A percentile compares a stretch with the other conserved stretches of the same genome.
phyloP scores from a whole-genome alignment of 768 basidiomycete species.

The Tephrocybe sp. region DNA sequence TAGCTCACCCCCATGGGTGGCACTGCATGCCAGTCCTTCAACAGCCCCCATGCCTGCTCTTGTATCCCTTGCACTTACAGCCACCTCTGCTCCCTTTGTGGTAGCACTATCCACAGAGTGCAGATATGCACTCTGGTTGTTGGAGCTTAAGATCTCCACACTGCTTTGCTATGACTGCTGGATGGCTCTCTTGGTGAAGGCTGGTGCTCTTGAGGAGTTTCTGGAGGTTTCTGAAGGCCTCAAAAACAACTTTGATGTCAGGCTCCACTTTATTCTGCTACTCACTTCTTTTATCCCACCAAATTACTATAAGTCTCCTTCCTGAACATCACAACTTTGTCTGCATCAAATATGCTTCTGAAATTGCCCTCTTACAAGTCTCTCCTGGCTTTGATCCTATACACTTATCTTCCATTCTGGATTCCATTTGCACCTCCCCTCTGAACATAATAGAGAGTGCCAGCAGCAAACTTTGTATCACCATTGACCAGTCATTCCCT shows the following conservation, averaged over 20 bases:
- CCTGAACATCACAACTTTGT: background rate
- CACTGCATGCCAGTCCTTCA: no score
- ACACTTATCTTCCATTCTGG: background rate
- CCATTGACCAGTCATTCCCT: slow-evolving; percentile 1
- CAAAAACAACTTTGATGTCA: background rate
- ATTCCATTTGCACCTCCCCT: no score
- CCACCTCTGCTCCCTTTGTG: slow-evolving; percentile 20
- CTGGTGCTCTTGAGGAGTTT: background rate
- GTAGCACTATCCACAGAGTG: slow-evolving; percentile 8
- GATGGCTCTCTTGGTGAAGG: background rate
- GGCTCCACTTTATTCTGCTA: background rate
- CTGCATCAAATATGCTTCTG: background rate
- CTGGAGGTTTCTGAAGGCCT: background rate
- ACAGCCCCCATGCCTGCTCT: no score
- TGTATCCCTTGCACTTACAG: slow-evolving; percentile 1
- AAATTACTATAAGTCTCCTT: background rate
- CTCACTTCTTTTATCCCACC: background rate
- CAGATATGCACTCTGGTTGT: slow-evolving; percentile 3
- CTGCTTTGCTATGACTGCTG: background rate
- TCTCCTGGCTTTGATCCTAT: background rate
- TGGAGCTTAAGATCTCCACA: background rate
- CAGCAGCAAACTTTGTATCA: background rate
- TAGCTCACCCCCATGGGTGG: no score
- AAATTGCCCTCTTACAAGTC: background rate
- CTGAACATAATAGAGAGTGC: background rate